These are phyloP conservation scores for Pittosporum tobira DNA, from an alignment of 129 eudicot species.

Conservation along the genomic window DNA sequence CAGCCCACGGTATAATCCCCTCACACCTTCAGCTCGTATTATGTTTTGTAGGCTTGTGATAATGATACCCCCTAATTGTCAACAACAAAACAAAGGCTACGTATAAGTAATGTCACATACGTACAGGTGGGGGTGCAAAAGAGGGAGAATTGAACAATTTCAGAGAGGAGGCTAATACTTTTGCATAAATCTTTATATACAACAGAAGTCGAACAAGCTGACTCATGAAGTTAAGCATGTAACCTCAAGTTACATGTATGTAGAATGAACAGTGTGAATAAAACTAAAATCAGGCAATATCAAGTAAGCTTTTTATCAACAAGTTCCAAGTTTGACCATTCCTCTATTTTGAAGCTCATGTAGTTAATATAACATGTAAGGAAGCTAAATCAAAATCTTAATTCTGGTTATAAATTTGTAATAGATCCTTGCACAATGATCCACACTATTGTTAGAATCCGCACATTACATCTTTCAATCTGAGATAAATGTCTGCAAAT, in stretches of 20 bases:
- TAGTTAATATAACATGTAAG: too few relatives aligned
- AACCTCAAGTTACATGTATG: neutral
- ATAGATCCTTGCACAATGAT: too few relatives aligned
- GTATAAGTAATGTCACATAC: neutral
- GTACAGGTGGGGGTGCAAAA: neutral
- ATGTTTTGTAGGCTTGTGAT: conserved; percentile 57
- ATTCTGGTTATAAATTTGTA: too few relatives aligned
- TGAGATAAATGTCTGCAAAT: too few relatives aligned
- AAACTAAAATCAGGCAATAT: too few relatives aligned
- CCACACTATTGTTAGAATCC: too few relatives aligned
- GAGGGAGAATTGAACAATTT: neutral
- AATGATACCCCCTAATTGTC: conserved; percentile 70
- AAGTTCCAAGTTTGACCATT: too few relatives aligned
- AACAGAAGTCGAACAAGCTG: neutral
- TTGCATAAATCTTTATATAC: neutral
- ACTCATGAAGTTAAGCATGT: neutral
- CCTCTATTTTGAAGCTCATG: too few relatives aligned
- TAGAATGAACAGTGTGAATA: neutral
- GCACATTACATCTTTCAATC: too few relatives aligned
- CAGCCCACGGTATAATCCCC: conserved; percentile 92
- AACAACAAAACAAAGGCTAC: conserved; percentile 7
- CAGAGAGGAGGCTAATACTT: neutral
- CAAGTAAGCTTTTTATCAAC: too few relatives aligned
- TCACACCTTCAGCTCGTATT: conserved; percentile 60
- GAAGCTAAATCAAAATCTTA: too few relatives aligned